Percentiles rank a stretch among this genome's conserved stretches.
These are phyloP conservation scores for Eurotiales sp. DNA, from an alignment of 2,329 filamentous ascomycete genomes.

Conservation along the genomic window DNA sequence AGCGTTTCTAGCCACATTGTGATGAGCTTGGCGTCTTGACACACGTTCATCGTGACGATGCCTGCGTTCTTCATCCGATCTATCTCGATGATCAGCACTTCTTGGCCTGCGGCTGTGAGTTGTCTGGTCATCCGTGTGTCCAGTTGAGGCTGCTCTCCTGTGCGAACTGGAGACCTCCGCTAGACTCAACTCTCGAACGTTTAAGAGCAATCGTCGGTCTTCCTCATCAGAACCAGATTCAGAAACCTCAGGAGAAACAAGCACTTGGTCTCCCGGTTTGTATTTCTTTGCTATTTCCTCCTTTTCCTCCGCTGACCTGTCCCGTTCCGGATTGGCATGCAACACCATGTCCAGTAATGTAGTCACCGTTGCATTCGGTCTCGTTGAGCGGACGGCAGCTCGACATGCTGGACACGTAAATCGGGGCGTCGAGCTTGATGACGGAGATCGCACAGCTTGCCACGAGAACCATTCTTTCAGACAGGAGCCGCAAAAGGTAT, in stretches of 20 bases:
- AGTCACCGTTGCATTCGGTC: slow-evolving; percentile 84
- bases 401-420: slow-evolving; percentile 95
- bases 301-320: slow-evolving; percentile 67
- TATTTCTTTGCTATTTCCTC: slow-evolving; percentile 72
- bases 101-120: slow-evolving; percentile 27
- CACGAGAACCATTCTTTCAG: slow-evolving; percentile 93
- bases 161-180: slow-evolving; percentile 36
- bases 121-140: slow-evolving; percentile 18
- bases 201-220: slow-evolving; percentile 66
- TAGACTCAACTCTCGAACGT: slow-evolving; percentile 70
- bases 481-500: slow-evolving; percentile 94
- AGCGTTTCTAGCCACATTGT: slow-evolving; percentile 19
- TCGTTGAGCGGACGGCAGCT: slow-evolving; percentile 77
- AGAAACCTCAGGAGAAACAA: slow-evolving; percentile 54
- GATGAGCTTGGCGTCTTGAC: slow-evolving; percentile 25
- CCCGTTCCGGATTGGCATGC: slow-evolving; percentile 71
- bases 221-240: slow-evolving; percentile 49
- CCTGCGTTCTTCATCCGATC: slow-evolving; percentile 34
- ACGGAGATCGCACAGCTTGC: slow-evolving; percentile 59
- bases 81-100: slow-evolving; percentile 38
- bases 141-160: slow-evolving; percentile 25
- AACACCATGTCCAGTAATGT: slow-evolving; percentile 88
- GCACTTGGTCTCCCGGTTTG: slow-evolving; percentile 73
- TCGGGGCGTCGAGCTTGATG: slow-evolving; percentile 45
- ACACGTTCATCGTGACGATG: slow-evolving; percentile 33